phyloP scores from a whole-genome alignment of 2,329 filamentous ascomycete species.

The Metarhizium humberi region DNA sequence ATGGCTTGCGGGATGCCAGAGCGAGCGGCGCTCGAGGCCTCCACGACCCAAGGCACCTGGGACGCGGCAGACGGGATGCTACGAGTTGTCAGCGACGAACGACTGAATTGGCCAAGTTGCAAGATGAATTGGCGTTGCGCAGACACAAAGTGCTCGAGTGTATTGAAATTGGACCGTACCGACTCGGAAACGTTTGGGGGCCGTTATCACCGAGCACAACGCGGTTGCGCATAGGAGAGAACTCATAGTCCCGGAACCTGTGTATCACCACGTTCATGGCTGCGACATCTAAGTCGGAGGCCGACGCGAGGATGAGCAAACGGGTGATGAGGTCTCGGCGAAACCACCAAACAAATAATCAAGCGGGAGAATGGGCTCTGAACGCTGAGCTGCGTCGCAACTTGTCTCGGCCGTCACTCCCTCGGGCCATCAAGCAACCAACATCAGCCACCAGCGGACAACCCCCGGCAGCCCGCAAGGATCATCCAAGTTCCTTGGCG shows the following conservation, averaged over 20 bases:
- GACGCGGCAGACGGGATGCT: slow-evolving; percentile 4
- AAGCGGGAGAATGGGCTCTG: neutral
- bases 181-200: neutral
- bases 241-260: slow-evolving; percentile 20
- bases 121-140: neutral
- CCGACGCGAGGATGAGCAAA: neutral
- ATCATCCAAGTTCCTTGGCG: too few relatives aligned
- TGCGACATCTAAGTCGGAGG: neutral
- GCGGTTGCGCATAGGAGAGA: slow-evolving; percentile 17
- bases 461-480: too few relatives aligned
- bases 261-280: slow-evolving; percentile 22
- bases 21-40: slow-evolving; percentile 27
- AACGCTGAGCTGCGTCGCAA: too few relatives aligned
- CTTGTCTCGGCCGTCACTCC: too few relatives aligned
- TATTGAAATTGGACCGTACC: neutral
- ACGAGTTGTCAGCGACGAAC: neutral
- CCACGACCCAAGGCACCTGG: slow-evolving; percentile 27
- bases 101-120: neutral
- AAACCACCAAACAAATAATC: neutral
- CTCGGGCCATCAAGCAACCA: too few relatives aligned
- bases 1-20: slow-evolving; percentile 30
- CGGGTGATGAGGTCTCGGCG: neutral
- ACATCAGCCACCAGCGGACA: too few relatives aligned
- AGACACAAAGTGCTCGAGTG: neutral
- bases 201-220: neutral